These are phyloP conservation scores for Actinomucor elegans DNA, from an alignment of 371 early-diverging fungal species.

Conservation along the genomic window DNA sequence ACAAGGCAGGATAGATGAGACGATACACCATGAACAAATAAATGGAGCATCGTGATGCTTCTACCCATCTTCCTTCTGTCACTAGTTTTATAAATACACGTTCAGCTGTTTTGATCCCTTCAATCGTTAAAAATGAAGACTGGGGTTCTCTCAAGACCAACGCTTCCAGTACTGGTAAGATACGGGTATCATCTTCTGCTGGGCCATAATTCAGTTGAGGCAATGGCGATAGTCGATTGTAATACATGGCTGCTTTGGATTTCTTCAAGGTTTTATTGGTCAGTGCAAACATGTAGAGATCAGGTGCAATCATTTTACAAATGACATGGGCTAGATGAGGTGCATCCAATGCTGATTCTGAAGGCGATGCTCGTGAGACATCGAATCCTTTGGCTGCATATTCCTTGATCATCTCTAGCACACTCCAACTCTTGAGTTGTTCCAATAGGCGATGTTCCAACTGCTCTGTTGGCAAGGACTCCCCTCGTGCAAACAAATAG, in stretches of 20 bases:
- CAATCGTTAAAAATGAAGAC: neutral
- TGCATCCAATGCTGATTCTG: slow-evolving; percentile 9
- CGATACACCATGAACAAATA: slow-evolving; percentile 65
- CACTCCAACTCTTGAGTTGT: slow-evolving; percentile 30
- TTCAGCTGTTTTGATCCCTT: slow-evolving; percentile 3
- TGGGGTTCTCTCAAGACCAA: neutral
- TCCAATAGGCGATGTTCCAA: neutral
- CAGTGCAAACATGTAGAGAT: slow-evolving; percentile 18
- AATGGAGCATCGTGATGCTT: slow-evolving; percentile 51
- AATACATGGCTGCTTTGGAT: neutral
- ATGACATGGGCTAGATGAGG: slow-evolving; percentile 30
- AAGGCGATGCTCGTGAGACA: neutral
- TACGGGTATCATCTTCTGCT: neutral
- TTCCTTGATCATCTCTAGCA: slow-evolving; percentile 24
- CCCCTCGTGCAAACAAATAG: slow-evolving; percentile 1
- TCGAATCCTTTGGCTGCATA: slow-evolving; percentile 2
- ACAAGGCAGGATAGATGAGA: slow-evolving; percentile 62
- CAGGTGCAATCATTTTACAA: slow-evolving; percentile 31
- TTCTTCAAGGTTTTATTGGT: neutral
- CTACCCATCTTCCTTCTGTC: slow-evolving; percentile 31
- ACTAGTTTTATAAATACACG: neutral
- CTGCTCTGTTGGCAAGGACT: neutral
- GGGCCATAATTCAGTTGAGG: neutral
- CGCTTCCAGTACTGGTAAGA: neutral
- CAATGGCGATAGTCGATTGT: slow-evolving; percentile 1